Evolutionary conservation across 2,329 filamentous ascomycete genomes (phyloP).

Genomic region (Botrytis galanthina): DNA sequence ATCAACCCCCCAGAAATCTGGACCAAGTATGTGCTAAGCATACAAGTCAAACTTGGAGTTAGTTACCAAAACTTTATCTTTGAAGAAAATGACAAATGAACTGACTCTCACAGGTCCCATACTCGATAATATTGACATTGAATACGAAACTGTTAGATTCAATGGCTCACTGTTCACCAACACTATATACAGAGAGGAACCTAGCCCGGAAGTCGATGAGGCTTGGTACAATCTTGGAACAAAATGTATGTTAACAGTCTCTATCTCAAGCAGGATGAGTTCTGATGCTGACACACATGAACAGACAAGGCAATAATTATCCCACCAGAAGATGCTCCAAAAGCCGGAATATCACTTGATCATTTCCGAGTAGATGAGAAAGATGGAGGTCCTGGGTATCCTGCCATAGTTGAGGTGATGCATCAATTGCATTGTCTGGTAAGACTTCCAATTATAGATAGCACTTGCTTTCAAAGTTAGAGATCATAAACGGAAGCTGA

Average conservation of each 20-base stretch:
- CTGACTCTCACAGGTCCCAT: slow-evolving; percentile 35
- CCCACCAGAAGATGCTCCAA: neutral
- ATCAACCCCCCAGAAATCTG: neutral
- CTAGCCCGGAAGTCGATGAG: neutral
- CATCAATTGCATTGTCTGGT: slow-evolving; percentile 18
- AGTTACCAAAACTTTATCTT: neutral
- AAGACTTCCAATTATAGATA: neutral
- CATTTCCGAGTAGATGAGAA: slow-evolving; percentile 11
- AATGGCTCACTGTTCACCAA: slow-evolving; percentile 12
- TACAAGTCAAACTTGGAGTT: slow-evolving; percentile 10
- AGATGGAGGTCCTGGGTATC: slow-evolving; percentile 14
- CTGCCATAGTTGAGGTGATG: neutral
- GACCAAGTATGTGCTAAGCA: neutral
- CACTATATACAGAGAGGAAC: slow-evolving; percentile 7
- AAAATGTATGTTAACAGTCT: slow-evolving; percentile 34
- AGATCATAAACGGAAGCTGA: neutral
- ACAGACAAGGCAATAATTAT: slow-evolving; percentile 12
- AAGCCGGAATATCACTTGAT: slow-evolving; percentile 12
- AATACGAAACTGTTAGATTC: slow-evolving; percentile 41
- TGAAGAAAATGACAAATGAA: neutral
- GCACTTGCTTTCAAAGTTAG: neutral
- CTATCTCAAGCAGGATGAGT: neutral
- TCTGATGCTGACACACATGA: neutral
- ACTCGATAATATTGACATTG: slow-evolving; percentile 42
- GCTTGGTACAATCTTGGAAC: slow-evolving; percentile 10